Percentiles rank a stretch among this genome's conserved stretches.
phyloP scores from a whole-genome alignment of 2,329 filamentous ascomycete species.

The Colletotrichum cuscutae region DNA sequence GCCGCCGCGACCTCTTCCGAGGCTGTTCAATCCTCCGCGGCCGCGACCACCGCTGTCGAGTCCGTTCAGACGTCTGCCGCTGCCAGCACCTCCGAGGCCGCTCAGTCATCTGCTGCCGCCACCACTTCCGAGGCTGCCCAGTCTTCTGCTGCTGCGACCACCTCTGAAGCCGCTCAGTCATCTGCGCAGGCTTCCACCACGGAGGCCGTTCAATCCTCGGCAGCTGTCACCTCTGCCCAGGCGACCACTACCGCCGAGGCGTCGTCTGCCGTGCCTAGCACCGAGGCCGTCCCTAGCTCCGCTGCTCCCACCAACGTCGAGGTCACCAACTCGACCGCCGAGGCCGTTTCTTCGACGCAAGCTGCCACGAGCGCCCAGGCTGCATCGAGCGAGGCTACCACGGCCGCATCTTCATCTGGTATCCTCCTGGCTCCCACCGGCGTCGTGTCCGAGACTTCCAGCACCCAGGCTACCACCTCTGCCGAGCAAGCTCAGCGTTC shows the following conservation, averaged over 20 bases:
- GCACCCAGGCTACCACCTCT: neutral
- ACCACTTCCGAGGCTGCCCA: no score
- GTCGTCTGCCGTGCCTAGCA: neutral
- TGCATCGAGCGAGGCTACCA: conserved; percentile 1
- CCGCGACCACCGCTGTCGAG: neutral
- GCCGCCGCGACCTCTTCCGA: conserved; percentile 8
- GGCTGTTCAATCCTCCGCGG: neutral
- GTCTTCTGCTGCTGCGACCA: neutral
- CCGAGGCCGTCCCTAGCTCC: conserved; percentile 5
- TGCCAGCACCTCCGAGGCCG: neutral
- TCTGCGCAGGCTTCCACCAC: neutral
- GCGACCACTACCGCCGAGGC: neutral
- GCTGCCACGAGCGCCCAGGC: neutral
- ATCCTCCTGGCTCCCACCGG: conserved; percentile 47
- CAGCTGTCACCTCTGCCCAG: neutral
- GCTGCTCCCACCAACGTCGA: conserved; percentile 24
- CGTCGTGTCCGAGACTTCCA: conserved; percentile 40
- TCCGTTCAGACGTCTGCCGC: neutral
- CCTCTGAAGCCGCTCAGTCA: neutral
- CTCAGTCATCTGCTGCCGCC: neutral
- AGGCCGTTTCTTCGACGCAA: neutral
- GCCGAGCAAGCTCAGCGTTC: conserved; percentile 1
- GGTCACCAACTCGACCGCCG: neutral
- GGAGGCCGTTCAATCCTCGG: neutral
- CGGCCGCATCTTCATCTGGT: conserved; percentile 33